Evolutionary conservation across 768 basidiomycete species (phyloP), one percentile per base, ranked within the genome.

Genomic region (Tylopilus subfusipes): DNA sequence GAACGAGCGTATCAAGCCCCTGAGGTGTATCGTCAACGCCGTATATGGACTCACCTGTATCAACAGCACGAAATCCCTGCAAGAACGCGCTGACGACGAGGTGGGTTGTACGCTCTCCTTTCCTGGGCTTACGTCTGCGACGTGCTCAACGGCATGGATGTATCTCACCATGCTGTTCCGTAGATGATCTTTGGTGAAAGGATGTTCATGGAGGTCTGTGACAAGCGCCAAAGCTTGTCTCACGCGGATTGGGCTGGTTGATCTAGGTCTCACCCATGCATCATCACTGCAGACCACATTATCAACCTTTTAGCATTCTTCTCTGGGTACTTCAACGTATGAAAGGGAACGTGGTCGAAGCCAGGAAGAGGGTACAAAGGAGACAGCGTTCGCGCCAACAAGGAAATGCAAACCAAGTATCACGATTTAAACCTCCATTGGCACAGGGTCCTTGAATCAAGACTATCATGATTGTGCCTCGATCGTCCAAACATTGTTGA

Each of bases 41-140:
- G 16, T 47, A 47, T 42, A 33, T 53, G n/a, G 66, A 69, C 75
- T 57, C 68, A 78, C 89, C 90, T n/a, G 89, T 92, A 62, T 94
- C 92, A 27, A 93, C 83, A 5, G 86, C 90, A 43, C 84, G 74
- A 66, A 93, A 93, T 6, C 92, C 91, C 58, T 82, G 78, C 36
- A 86, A 70, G 52, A 93, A 81, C 11, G 92, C 92, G 51, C 75
- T 78, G 47, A 86, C 72, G 19, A 93, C 90, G 3, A 92, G 78
- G 5, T 75, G 70, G 0, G 82, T 72, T 1, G 92, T 93, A 22
- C 76, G 69, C 51, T 87, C 85, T 63, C 84, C 84, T 74, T 93
- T 93, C 90, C 89, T 91, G 60, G 21, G 42, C 46, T 50, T 49
- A 29, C 31, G 42, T 54, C 33, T 18, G 38, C 39, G 42, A 46